phyloP scores from a whole-genome alignment of 2,329 filamentous ascomycete genomes.

The Ophiostoma montium region DNA sequence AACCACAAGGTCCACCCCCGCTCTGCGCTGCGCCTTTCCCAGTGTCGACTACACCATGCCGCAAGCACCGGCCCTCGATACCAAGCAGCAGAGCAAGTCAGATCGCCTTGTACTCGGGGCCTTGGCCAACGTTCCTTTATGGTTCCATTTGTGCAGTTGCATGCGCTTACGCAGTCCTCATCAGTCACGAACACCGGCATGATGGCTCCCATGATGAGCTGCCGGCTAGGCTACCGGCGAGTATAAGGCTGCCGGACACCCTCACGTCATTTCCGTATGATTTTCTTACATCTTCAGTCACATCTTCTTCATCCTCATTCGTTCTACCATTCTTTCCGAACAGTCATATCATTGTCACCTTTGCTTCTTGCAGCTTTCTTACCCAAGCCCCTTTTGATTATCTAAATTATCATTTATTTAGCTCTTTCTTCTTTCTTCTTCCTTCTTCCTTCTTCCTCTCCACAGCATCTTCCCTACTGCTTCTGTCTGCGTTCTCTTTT shows the following conservation, averaged over 20 bases:
- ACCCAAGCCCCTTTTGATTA: not conserved
- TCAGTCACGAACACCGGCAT: not conserved
- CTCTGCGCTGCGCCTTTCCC: conserved; percentile 1
- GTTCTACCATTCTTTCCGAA: conserved; percentile 8
- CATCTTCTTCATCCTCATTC: conserved; percentile 14
- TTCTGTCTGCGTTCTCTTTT: not conserved
- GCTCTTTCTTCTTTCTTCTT: not conserved
- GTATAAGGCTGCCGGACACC: conserved; percentile 42
- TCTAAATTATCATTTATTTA: conserved; percentile 1
- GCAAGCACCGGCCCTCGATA: not conserved
- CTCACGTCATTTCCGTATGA: conserved; percentile 15
- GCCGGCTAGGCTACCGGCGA: conserved; percentile 23
- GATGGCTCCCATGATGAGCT: conserved; percentile 18
- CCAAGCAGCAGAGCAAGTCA: conserved; percentile 16
- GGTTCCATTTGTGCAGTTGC: not conserved
- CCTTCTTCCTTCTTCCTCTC: not conserved
- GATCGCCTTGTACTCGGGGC: not conserved
- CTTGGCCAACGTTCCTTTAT: too few species aligned
- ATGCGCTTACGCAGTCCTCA: conserved; percentile 16
- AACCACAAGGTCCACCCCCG: not conserved
- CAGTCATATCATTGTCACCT: conserved; percentile 10
- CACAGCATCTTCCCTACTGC: not conserved
- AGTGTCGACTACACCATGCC: too few species aligned
- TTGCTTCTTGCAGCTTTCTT: conserved; percentile 6
- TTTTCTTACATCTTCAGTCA: conserved; percentile 16